Percentiles rank a stretch among this genome's conserved stretches.
These are phyloP conservation scores for Tuctoria greenei DNA, from an alignment of 176 grass and related monocot genomes.

Conservation along the genomic window DNA sequence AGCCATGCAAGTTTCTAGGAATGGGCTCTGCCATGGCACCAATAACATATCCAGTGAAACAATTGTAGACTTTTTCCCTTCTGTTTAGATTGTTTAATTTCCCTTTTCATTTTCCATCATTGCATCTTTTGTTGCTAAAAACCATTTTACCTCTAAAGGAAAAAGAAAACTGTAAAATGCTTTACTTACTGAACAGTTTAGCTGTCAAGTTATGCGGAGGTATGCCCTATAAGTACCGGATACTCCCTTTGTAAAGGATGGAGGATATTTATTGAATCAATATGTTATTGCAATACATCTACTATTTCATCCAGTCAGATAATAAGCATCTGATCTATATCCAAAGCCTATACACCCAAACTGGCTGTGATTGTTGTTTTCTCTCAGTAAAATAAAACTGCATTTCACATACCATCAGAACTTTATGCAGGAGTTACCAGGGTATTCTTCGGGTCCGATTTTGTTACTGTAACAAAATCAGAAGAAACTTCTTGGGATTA, in stretches of 20 bases:
- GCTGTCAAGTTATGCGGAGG: background rate
- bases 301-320: background rate
- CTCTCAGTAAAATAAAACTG: background rate
- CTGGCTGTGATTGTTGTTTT: background rate
- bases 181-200: background rate
- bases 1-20: background rate
- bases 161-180: background rate
- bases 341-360: background rate
- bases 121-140: background rate
- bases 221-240: background rate
- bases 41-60: conserved; percentile 1
- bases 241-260: background rate
- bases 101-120: background rate
- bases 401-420: background rate
- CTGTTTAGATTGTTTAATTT: background rate
- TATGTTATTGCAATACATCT: background rate
- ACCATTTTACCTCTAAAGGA: background rate
- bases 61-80: background rate
- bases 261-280: background rate
- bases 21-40: background rate
- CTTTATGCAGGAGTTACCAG: conserved; percentile 77
- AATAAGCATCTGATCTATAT: background rate
- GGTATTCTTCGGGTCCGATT: conserved; percentile 93
- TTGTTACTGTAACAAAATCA: conserved; percentile 94
- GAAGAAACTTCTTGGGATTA: conserved; percentile 93